phyloP scores from a whole-genome alignment of 768 basidiomycete genomes.

The Mrakia gelida region DNA sequence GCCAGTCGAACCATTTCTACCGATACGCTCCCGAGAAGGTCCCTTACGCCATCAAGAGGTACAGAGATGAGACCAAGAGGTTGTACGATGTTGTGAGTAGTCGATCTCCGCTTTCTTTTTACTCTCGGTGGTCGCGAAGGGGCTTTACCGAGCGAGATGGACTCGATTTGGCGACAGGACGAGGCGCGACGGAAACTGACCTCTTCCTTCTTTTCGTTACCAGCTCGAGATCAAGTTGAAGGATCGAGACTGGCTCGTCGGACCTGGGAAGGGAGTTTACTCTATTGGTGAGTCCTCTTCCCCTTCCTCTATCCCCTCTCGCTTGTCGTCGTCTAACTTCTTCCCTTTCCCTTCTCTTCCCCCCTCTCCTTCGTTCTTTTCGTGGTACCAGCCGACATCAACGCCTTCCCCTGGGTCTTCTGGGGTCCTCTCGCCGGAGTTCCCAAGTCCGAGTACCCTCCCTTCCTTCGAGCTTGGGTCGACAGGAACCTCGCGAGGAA shows the following conservation, averaged over 20 bases:
- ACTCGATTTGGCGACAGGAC: no score
- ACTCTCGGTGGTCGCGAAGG: no score
- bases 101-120: no score
- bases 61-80: conserved; percentile 72
- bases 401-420: conserved; percentile 33
- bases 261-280: conserved; percentile 63
- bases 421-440: conserved; percentile 23
- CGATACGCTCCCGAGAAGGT: conserved; percentile 62
- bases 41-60: conserved; percentile 51
- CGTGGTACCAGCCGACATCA: conserved; percentile 18
- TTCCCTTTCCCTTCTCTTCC: no score
- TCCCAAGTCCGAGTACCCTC: conserved; percentile 9
- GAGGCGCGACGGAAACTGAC: no score
- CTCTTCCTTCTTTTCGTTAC: no score
- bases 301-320: not conserved
- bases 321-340: no score
- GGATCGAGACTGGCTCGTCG: conserved; percentile 71
- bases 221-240: conserved; percentile 65
- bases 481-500: conserved; percentile 20
- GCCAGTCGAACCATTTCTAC: conserved; percentile 55
- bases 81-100: conserved; percentile 63
- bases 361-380: not conserved
- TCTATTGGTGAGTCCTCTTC: conserved; percentile 50
- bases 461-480: conserved; percentile 22
- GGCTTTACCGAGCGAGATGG: no score